Evolutionary conservation across 2,329 filamentous ascomycete genomes (phyloP), one percentile per base, ranked within the genome.

Genomic region (Venturia oleaginea): DNA sequence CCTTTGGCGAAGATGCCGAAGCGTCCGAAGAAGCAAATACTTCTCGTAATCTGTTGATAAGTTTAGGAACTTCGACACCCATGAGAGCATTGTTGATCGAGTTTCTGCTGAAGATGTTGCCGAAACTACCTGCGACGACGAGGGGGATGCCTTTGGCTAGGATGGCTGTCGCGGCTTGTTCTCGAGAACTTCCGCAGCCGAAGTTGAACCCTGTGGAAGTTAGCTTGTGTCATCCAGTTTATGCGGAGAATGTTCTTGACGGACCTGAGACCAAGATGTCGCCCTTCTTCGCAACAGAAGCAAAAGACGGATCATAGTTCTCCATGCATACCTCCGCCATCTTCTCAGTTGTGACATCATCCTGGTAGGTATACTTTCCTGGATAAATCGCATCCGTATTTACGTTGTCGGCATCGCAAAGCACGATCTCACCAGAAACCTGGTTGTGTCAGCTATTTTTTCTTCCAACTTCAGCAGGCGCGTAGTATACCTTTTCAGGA

Each of bases 241-340:
- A n/a, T n/a, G n/a, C n/a, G n/a, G n/a, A n/a, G n/a, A n/a, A n/a
- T n/a, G n/a, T n/a, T 27, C 22, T 27, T 24, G 22, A 51, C 46
- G 11, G 22, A 38, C 92, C 92, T 0, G 87, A 78, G 0, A 97
- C 92, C 0, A 97, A 83, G 64, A 97, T 90, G 70, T 97, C 92
- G 60, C 85, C 86, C 0, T 84, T 72, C 68, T 83, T 83, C 57
- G 89, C 87, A 42, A 87, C 79, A 0, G 77, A 74, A 11, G 81
- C 75, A 73, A 97, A 97, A 0, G 79, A 73, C 0, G 83, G 77
- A 73, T 97, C 93, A 77, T 96, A 97, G 81, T 97, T 97, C 73
- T 89, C 84, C 92, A 97, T 97, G 76, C 89, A 92, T 2, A 67
- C 92, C 68, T 89, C 80, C 0, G 91, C 91, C 93, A 97, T 97